These are phyloP conservation scores for Penicillium maclennaniae DNA, from an alignment of 495 filamentous ascomycete genomes.

Conservation along the genomic window DNA sequence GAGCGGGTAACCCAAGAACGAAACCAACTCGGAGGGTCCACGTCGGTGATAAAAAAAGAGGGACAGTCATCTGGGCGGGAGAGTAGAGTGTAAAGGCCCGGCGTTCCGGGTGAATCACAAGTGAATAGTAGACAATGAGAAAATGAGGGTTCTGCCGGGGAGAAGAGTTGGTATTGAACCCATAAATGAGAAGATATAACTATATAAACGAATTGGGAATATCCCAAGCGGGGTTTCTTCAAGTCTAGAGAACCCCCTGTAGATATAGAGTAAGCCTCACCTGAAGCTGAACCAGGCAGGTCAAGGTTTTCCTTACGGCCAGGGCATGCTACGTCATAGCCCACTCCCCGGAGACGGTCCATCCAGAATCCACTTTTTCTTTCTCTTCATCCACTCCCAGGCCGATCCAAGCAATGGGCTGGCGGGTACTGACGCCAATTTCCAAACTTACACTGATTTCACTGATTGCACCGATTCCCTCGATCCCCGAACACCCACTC, in stretches of 20 bases:
- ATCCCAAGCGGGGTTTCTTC: no score
- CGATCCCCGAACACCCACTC: conserved; percentile 10
- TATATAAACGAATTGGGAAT: no score
- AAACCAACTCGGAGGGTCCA: not conserved
- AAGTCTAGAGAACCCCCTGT: no score
- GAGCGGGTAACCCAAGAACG: not conserved
- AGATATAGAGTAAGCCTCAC: no score
- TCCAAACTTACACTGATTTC: conserved; percentile 4
- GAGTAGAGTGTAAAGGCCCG: not conserved
- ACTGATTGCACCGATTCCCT: conserved; percentile 5
- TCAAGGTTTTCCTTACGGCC: conserved; percentile 11
- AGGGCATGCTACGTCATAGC: conserved; percentile 38
- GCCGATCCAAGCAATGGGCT: conserved; percentile 31
- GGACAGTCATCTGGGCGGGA: not conserved
- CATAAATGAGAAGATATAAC: no score
- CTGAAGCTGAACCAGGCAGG: no score
- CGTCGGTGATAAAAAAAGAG: not conserved
- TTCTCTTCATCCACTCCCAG: conserved; percentile 18
- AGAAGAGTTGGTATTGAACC: no score
- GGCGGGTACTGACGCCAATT: conserved; percentile 30
- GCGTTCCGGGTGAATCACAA: not conserved
- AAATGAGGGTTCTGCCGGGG: no score
- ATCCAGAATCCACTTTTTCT: conserved; percentile 29
- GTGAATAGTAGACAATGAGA: no score
- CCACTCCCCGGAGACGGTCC: conserved; percentile 30